phyloP scores from a whole-genome alignment of 495 filamentous ascomycete genomes.

The Lophium mytilinum region DNA sequence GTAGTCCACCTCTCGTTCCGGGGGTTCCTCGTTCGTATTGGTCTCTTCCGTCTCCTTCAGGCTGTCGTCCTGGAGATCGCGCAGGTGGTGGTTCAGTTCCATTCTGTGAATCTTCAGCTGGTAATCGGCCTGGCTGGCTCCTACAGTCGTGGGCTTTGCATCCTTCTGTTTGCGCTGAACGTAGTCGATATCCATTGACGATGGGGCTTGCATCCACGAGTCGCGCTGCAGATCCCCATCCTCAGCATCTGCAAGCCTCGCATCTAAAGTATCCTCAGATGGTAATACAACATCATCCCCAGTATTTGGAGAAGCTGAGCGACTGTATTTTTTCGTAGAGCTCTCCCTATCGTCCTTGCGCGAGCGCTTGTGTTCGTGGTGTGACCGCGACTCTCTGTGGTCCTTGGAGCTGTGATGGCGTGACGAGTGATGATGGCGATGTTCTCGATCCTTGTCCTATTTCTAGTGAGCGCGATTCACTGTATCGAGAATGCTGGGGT shows the following conservation, averaged over 20 bases:
- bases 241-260: constrained; percentile 18
- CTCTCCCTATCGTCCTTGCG: constrained; percentile 36
- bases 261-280: constrained; percentile 34
- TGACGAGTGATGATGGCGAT: constrained; percentile 40
- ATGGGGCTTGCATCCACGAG: constrained; percentile 90
- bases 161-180: constrained; percentile 56
- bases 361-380: constrained; percentile 49
- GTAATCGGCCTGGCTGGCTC: constrained; percentile 51
- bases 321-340: too few relatives aligned
- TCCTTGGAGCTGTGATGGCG: constrained; percentile 33
- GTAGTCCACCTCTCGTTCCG: constrained; percentile 64
- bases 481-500: neutral
- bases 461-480: neutral
- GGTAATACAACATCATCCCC: constrained; percentile 25
- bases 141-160: constrained; percentile 35
- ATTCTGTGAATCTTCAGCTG: constrained; percentile 71
- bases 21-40: constrained; percentile 41
- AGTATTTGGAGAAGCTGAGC: too few relatives aligned
- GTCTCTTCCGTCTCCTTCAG: constrained; percentile 43
- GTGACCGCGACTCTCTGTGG: constrained; percentile 34
- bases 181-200: constrained; percentile 75
- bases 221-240: constrained; percentile 51
- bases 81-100: constrained; percentile 70
- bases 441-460: constrained; percentile 14
- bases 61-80: constrained; percentile 38